Conservation (phyloP, 495 filamentous ascomycete species). For the Hypoxylon rickii region DNA sequence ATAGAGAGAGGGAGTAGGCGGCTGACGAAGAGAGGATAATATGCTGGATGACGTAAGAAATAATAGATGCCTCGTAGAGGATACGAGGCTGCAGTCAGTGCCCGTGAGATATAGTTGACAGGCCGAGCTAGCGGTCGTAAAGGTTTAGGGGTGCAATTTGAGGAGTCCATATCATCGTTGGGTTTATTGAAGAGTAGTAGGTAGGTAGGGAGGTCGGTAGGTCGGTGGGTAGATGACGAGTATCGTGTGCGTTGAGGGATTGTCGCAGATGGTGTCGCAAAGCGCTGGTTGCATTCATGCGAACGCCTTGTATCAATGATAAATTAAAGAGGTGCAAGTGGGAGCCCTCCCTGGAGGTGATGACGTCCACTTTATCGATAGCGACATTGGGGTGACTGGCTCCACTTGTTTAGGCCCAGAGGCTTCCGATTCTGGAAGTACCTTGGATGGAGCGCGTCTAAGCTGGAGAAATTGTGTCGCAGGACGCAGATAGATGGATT, state of each 20-base stretch:
- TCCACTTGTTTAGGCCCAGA: too few species aligned
- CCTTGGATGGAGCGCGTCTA: too few species aligned
- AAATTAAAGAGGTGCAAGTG: too few species aligned
- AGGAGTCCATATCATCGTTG: constrained; percentile 32
- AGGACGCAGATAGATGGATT: too few species aligned
- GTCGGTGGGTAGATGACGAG: too few species aligned
- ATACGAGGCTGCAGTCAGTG: constrained; percentile 41
- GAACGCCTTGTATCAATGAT: too few species aligned
- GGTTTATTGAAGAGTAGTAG: background rate
- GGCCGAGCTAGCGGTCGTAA: constrained; percentile 36
- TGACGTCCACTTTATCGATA: too few species aligned
- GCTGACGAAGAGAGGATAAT: constrained; percentile 69
- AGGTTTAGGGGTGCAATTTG: constrained; percentile 19
- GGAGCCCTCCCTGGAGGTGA: too few species aligned
- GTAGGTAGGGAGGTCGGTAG: background rate
- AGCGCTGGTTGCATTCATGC: background rate
- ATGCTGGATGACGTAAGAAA: constrained; percentile 68
- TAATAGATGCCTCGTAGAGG: constrained; percentile 71
- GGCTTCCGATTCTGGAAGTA: too few species aligned
- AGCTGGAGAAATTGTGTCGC: too few species aligned
- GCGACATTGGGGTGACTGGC: too few species aligned
- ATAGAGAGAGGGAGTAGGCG: constrained; percentile 72
- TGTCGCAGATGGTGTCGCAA: background rate
- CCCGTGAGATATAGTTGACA: constrained; percentile 37
- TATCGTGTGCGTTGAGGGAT: background rate